Conservation (phyloP, 2,329 filamentous ascomycete genomes). For the Fusarium burgessii region DNA sequence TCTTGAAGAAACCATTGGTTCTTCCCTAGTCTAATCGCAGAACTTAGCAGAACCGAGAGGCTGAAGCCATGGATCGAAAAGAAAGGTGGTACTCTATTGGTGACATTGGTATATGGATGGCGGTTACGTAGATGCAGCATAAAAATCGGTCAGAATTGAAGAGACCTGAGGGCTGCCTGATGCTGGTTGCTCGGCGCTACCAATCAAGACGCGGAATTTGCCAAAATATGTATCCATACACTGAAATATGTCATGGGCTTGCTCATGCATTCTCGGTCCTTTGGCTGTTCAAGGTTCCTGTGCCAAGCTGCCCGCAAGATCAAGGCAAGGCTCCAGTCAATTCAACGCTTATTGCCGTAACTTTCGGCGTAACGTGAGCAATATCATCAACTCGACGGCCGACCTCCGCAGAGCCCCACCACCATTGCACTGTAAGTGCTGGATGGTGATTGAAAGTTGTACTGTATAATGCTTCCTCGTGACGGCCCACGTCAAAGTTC, state of each 20-base stretch:
- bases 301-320: constrained; percentile 31
- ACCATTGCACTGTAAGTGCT: neutral
- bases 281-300: constrained; percentile 32
- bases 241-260: neutral
- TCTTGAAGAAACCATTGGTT: neutral
- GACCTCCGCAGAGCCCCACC: constrained; percentile 22
- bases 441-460: neutral
- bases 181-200: constrained; percentile 16
- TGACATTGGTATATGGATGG: neutral
- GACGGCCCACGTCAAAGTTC: constrained; percentile 4
- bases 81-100: neutral
- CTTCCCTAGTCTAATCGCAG: neutral
- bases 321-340: constrained; percentile 23
- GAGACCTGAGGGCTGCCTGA: constrained; percentile 26
- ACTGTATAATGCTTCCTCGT: neutral
- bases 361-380: constrained; percentile 25
- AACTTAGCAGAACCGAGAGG: constrained; percentile 3
- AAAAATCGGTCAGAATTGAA: constrained; percentile 21
- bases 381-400: constrained; percentile 19
- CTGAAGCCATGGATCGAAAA: constrained; percentile 6
- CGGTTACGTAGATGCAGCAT: constrained; percentile 14
- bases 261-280: constrained; percentile 27
- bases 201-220: constrained; percentile 34
- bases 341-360: constrained; percentile 28
- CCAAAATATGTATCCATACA: constrained; percentile 27